A percentile compares a stretch with the other conserved stretches of the same genome.
phyloP scores from a whole-genome alignment of 805 yeast genomes.

The Pachysolen tannophilus region DNA sequence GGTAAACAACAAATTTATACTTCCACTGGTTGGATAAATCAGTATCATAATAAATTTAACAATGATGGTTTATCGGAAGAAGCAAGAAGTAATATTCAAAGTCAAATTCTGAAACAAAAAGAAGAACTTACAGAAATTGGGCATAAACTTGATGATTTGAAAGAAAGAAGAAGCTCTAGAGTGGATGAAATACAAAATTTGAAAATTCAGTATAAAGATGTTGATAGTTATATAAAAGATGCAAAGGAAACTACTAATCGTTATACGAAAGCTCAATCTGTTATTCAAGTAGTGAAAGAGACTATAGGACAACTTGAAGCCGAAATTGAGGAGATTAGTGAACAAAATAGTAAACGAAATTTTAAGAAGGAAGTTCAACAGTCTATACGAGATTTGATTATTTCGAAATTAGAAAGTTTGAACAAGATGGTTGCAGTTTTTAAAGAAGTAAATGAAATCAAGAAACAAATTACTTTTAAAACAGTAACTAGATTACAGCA shows the following conservation, averaged over 20 bases:
- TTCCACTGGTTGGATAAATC: constrained; percentile 23
- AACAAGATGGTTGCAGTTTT: constrained; percentile 15
- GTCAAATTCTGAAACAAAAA: background rate
- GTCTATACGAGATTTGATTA: constrained; percentile 15
- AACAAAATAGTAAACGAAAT: constrained; percentile 13
- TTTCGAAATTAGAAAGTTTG: constrained; percentile 17
- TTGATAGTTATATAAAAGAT: constrained; percentile 5
- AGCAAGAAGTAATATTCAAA: constrained; percentile 10
- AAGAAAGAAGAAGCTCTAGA: constrained; percentile 10
- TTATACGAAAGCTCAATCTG: background rate
- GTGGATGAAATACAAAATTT: constrained; percentile 3
- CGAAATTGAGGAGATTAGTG: constrained; percentile 34
- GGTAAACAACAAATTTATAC: constrained; percentile 50
- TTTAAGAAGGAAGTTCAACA: constrained; percentile 19
- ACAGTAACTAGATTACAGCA: constrained; percentile 28
- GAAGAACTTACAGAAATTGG: constrained; percentile 5
- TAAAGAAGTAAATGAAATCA: constrained; percentile 16
- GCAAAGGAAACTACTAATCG: background rate
- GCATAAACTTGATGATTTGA: constrained; percentile 1
- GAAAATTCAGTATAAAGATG: constrained; percentile 10
- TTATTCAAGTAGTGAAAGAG: constrained; percentile 15
- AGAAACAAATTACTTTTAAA: constrained; percentile 18
- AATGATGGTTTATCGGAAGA: constrained; percentile 23
- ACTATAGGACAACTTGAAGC: constrained; percentile 24
- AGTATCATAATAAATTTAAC: constrained; percentile 24